phyloP scores from a whole-genome alignment of 148 eudicot genomes.

The Vaccinium corymbosum region DNA sequence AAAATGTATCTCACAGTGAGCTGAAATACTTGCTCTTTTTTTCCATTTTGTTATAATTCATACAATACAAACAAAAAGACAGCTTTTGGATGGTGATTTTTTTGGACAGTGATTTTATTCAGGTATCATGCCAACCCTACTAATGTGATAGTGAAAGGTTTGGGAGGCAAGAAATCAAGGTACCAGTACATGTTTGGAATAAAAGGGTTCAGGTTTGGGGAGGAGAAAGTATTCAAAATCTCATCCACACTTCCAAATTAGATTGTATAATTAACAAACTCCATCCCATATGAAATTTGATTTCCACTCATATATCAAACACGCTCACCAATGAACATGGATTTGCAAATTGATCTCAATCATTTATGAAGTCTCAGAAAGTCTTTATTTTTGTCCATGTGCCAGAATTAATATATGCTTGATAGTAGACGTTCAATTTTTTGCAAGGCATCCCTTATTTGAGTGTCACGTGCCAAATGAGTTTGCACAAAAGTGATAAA shows the following conservation, averaged over 20 bases:
- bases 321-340: not conserved
- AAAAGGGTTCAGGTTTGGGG: not conserved
- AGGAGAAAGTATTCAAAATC: not conserved
- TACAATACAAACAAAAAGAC: not conserved
- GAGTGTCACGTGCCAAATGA: not conserved
- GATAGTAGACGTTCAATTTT: not conserved
- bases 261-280: not conserved
- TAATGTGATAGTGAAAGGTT: not conserved
- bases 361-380: not conserved
- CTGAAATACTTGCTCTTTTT: not conserved
- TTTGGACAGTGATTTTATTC: not conserved
- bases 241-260: not conserved
- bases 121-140: not conserved
- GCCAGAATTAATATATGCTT: not conserved
- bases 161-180: not conserved
- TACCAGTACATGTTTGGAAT: not conserved
- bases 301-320: not conserved
- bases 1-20: not conserved
- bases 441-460: constrained; percentile 4
- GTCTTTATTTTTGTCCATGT: not conserved
- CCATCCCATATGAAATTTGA: not conserved
- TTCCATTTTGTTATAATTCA: not conserved
- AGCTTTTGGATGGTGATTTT: not conserved
- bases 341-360: not conserved
- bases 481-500: not conserved